A percentile compares a stretch with the other conserved stretches of the same genome.
phyloP scores from a whole-genome alignment of 306 rosid genomes.

The Lathyrus oleraceus region DNA sequence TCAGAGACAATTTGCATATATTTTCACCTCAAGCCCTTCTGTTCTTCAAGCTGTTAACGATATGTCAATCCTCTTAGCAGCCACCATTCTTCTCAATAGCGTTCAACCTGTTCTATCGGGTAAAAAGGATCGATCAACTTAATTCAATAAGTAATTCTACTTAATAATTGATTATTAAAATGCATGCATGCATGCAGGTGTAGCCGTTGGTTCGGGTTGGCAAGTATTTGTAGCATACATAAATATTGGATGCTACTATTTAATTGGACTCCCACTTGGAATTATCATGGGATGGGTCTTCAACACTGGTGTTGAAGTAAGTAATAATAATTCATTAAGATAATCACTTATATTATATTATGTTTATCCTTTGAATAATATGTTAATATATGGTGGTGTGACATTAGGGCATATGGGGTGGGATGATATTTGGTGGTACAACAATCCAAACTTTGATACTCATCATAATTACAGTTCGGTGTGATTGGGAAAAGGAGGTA shows the following conservation, averaged over 20 bases:
- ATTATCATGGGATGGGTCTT: constrained; percentile 55
- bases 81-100: constrained; percentile 65
- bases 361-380: not conserved
- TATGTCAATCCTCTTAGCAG: constrained; percentile 52
- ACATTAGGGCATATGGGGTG: constrained; percentile 74
- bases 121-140: not conserved
- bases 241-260: constrained; percentile 58
- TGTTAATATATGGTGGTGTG: not conserved
- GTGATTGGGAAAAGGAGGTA: constrained; percentile 75
- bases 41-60: constrained; percentile 53
- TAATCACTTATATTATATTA: too few species aligned
- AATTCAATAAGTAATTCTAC: too few species aligned
- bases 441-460: constrained; percentile 58
- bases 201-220: constrained; percentile 80
- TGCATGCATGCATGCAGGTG: constrained; percentile 38
- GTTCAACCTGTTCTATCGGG: constrained; percentile 73
- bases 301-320: constrained; percentile 37
- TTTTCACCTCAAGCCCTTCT: constrained; percentile 53
- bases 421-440: constrained; percentile 85
- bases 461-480: constrained; percentile 39
- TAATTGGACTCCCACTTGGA: constrained; percentile 57
- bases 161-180: too few species aligned
- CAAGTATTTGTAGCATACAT: constrained; percentile 59
- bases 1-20: constrained; percentile 43
- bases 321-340: not conserved